Base-by-base conservation (phyloP, 257 asterid genomes). In the Leptodermis oblonga region DNA sequence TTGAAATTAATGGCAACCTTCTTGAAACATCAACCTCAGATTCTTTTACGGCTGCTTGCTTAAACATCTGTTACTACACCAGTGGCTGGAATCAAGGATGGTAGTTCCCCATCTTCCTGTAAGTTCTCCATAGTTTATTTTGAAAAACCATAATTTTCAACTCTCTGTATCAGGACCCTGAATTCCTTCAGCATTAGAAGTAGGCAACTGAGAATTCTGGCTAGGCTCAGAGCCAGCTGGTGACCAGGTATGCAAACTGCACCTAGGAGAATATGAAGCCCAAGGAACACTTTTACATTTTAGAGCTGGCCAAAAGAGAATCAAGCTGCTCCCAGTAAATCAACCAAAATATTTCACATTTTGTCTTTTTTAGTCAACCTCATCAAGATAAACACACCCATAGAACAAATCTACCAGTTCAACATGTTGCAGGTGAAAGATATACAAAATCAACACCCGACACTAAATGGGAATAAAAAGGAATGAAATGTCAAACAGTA, bases 61-160 rank as follows among this genome's bases (percentile, higher is more conserved):
- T n/a, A n/a, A 42, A 49, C 77, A 76, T 79, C 88, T 73, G 69
- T 71, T 18, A 73, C 79, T 51, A 77, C 83, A 60, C 74, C 62
- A 67, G 92, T 79, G 48, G 37, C 70, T 34, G 88, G 76, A 77
- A 76, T 68, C 73, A 85, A 70, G 67, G 92, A 82, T 22, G 95
- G 97, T 67, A 94, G 97, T 77, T 94, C 99, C 58, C 97, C 99
- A 72, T 94, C 97, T 79, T 94, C 99, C 76, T 86, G 80, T 69
- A 78, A 49, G 56, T 67, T 81, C 79, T 91, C 97, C 74, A 79
- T 79, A 72, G 86, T 90, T 23, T 80, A 86, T 69, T 78, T 85
- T 70, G 92, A 84, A 74, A 63, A 62, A 39, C 68, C 85, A 73
- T 73, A 68, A 61, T 58, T 83, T 42, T 62, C 83, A 52, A 76